Conservation (phyloP, 2,329 filamentous ascomycete genomes). For the Dactylonectria macrodidyma region DNA sequence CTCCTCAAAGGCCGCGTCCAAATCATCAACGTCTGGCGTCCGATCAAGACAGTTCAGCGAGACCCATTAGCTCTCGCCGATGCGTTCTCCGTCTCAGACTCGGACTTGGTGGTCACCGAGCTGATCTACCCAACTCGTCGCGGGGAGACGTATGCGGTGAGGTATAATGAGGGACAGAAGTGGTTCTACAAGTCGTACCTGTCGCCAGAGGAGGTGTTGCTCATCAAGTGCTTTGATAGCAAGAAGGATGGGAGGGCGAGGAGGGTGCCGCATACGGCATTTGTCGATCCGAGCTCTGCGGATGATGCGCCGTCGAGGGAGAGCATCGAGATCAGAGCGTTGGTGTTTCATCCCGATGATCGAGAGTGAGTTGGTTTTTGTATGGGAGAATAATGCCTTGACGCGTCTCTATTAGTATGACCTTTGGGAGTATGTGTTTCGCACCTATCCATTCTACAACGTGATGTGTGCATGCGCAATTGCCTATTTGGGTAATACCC, state of each 20-base stretch:
- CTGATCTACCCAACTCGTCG: conserved; percentile 65
- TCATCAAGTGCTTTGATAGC: conserved; percentile 77
- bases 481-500: too few species aligned
- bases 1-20: conserved; percentile 63
- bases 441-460: too few species aligned
- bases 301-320: conserved; percentile 70
- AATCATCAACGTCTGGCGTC: conserved; percentile 69
- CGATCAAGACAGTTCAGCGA: conserved; percentile 58
- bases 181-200: conserved; percentile 70
- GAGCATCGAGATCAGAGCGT: conserved; percentile 73
- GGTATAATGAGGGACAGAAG: conserved; percentile 57
- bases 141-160: conserved; percentile 65
- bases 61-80: conserved; percentile 70
- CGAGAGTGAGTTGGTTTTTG: neutral
- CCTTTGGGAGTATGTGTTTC: too few species aligned
- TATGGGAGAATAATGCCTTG: too few species aligned
- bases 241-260: conserved; percentile 65
- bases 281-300: conserved; percentile 63
- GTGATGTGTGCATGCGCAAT: too few species aligned
- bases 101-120: conserved; percentile 64
- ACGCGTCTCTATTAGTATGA: too few species aligned
- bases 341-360: conserved; percentile 7
- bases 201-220: conserved; percentile 66
- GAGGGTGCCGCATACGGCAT: conserved; percentile 68
- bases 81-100: conserved; percentile 63